Evolutionary conservation across 179 eudicot genomes (phyloP), one percentile per base, ranked within the genome.

Genomic region (Beta corolliflora): DNA sequence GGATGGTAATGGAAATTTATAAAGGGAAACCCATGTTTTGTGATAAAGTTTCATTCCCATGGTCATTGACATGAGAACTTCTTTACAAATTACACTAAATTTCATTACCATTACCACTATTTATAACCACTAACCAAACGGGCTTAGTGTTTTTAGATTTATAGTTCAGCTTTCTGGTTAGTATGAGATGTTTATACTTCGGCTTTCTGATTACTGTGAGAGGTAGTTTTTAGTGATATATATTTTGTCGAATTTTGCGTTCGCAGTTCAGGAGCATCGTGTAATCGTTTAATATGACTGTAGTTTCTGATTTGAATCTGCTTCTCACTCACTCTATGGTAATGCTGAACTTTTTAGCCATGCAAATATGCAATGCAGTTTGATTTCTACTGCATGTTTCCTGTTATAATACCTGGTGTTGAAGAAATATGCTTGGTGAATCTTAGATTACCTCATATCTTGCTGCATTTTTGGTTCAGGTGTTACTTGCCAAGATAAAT

Each of bases 401-500:
- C 19, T 10, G 50, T 52, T 0, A 7, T 36, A 13, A 63, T 29
- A 11, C 64, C 11, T 71, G 29, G 48, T 21, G 12, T 44, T 58
- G 44, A 44, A 50, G 56, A 46, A 8, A 16, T 5, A 15, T 59
- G 29, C 48, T 25, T 44, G 68, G 44, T 59, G 52, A 70, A 41
- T 54, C 25, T 15, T 50, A 48, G 71, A 52, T 50, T 19, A 29
- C 61, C 41, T 10, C 52, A 29, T 80, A 29, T 5, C 55, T 64
- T 13, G 41, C 44, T 55, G 54, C 64, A 52, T 31, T 23, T 23
- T 58, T 54, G 36, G 55, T 68, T 53, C n/a, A 4, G 68, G 48
- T 64, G 77, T 82, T 65, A 73, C 68, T 73, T 82, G 77, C 19
- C 5, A 54, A 25, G 48, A 23, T 53, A 83, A 71, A 71, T 36